Percentiles rank a stretch among this genome's conserved stretches.
These are phyloP conservation scores for Cryoendolithus antarcticus DNA, from an alignment of 2,329 filamentous ascomycete species.

Conservation along the genomic window DNA sequence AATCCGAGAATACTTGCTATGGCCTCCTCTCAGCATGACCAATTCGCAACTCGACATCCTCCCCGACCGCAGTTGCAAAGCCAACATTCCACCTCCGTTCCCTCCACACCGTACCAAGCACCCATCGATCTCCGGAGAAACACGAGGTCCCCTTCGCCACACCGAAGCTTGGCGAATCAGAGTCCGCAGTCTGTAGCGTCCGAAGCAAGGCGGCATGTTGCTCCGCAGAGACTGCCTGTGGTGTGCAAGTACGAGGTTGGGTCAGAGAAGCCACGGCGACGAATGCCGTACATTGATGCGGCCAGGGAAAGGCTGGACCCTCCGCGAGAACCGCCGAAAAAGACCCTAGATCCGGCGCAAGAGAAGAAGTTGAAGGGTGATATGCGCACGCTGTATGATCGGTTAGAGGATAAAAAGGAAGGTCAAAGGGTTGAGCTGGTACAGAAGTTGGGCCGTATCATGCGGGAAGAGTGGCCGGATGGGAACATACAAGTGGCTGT, in stretches of 20 bases:
- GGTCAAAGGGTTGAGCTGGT: constrained; percentile 63
- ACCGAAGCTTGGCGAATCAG: constrained; percentile 56
- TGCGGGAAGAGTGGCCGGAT: constrained; percentile 85
- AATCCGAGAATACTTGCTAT: constrained; percentile 2
- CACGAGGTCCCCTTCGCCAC: constrained; percentile 72
- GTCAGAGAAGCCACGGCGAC: constrained; percentile 64
- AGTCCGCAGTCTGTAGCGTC: constrained; percentile 86
- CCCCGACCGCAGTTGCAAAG: constrained; percentile 17
- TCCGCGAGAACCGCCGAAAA: constrained; percentile 56
- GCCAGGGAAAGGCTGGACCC: constrained; percentile 68
- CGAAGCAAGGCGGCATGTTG: constrained; percentile 53
- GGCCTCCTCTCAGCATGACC: constrained; percentile 10
- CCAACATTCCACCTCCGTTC: constrained; percentile 76
- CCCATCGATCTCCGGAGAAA: constrained; percentile 69
- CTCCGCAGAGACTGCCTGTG: constrained; percentile 24
- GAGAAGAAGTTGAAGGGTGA: constrained; percentile 66
- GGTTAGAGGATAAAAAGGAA: constrained; percentile 66
- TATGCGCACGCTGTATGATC: constrained; percentile 74
- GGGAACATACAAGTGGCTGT: constrained; percentile 82
- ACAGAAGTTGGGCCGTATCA: constrained; percentile 73
- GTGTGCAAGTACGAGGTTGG: constrained; percentile 82
- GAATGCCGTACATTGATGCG: constrained; percentile 75
- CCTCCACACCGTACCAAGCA: constrained; percentile 84
- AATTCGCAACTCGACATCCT: constrained; percentile 10
- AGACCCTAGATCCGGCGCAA: constrained; percentile 56